Evolutionary conservation across 345 rosid species (phyloP), one percentile per base, ranked within the genome.

Genomic region (Brassica incana): DNA sequence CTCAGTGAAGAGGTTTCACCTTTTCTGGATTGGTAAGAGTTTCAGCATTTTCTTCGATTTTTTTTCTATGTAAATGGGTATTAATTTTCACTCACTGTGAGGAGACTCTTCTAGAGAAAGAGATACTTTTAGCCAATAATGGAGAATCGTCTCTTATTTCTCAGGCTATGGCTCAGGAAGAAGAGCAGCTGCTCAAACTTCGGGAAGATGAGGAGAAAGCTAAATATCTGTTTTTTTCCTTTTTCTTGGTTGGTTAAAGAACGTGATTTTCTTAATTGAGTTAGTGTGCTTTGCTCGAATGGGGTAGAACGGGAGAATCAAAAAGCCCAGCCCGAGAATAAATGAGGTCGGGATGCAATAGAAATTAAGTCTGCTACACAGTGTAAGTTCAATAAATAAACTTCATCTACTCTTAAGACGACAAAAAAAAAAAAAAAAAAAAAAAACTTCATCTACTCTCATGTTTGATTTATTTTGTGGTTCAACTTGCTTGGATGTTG

Each of bases 1-100:
- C 95, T 94, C 5, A 89, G 76, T 69, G 97, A 91, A 16, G 95
- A 93, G 88, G 98, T 27, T 63, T 50, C 43, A 38, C 10, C 2
- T 35, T 7, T 35, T 40, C 52, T 11, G 52, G 52, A 43, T 43
- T 43, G 14, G 11, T 16, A 52, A 35, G 23, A 7, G 9, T 20
- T 52, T 15, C 8, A 5, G 9, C 64, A 3, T 11, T 3, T 56
- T 71, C 63, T 32, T 69, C 8, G 3, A 16, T 32, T 63, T 20
- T 69, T 54, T 8, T 8, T 33, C 65, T 30, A 38, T 71, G 35
- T 58, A 52, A 74, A 68, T 68, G 59, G 4, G 15, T 36, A 5
- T 16, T 27, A 16, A 60, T 35, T 74, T 45, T 43, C 52, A 45
- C 40, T 32, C 58, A 71, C 40, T 76, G 84, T 76, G 76, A 85